Percentiles rank a stretch among this genome's conserved stretches.
These are phyloP conservation scores for Chaetoscypha palmicola DNA, from an alignment of 2,329 filamentous ascomycete genomes.

Conservation along the genomic window DNA sequence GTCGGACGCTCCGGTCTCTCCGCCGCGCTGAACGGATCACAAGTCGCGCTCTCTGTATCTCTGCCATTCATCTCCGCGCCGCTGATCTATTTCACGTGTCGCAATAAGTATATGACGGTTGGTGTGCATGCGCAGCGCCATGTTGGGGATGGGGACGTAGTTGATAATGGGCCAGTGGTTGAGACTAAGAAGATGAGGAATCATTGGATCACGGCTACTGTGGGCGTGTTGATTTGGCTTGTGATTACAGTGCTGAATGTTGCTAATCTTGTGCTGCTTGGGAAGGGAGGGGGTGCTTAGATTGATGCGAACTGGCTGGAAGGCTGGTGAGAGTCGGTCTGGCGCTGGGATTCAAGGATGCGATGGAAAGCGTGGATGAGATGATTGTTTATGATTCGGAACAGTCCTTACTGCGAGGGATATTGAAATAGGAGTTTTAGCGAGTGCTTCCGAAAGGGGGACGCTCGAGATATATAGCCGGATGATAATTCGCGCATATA, in stretches of 20 bases:
- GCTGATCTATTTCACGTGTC: conserved; percentile 77
- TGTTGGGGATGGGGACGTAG: conserved; percentile 15
- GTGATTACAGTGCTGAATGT: conserved; percentile 73
- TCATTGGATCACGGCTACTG: conserved; percentile 52
- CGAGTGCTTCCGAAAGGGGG: too few relatives aligned
- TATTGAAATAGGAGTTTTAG: too few relatives aligned
- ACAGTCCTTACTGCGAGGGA: too few relatives aligned
- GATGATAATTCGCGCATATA: too few relatives aligned
- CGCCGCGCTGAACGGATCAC: conserved; percentile 64
- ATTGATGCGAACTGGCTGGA: too few relatives aligned
- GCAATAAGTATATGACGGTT: conserved; percentile 68
- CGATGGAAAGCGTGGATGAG: too few relatives aligned
- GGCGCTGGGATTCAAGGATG: too few relatives aligned
- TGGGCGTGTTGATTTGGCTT: conserved; percentile 62
- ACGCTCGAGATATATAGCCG: too few relatives aligned
- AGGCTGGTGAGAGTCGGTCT: too few relatives aligned
- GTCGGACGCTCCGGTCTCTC: conserved; percentile 66
- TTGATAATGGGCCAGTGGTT: not conserved
- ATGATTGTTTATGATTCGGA: too few relatives aligned
- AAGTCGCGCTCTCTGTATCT: conserved; percentile 72
- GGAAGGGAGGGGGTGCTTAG: conserved; percentile 29
- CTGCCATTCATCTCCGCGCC: conserved; percentile 78
- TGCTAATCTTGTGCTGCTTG: conserved; percentile 64
- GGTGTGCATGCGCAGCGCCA: not conserved
- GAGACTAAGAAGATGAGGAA: conserved; percentile 56